Conservation (phyloP, 116 monocot genomes). For the Iris pallida region DNA sequence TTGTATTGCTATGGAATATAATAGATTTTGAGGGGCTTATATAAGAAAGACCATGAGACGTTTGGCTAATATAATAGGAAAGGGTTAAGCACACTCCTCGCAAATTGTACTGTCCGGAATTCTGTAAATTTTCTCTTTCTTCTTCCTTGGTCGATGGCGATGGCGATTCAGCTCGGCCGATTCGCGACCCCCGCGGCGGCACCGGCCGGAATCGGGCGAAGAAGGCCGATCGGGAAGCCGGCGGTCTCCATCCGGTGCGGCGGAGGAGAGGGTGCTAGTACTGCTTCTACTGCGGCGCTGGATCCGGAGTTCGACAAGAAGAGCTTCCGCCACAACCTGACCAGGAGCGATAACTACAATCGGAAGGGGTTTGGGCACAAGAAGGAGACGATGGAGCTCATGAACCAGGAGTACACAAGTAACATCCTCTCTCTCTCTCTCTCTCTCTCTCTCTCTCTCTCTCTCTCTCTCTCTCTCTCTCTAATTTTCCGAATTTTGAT, state of each 20-base stretch:
- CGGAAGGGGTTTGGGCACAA: constrained; percentile 87
- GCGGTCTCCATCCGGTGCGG: constrained; percentile 38
- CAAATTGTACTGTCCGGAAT: not conserved
- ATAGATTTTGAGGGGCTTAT: no score
- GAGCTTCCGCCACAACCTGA: constrained; percentile 83
- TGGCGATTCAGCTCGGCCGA: constrained; percentile 14
- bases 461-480: not conserved
- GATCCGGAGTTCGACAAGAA: constrained; percentile 83
- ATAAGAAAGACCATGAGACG: not conserved
- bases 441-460: not conserved
- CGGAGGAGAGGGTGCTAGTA: constrained; percentile 6
- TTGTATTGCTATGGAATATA: no score
- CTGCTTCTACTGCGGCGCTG: constrained; percentile 14
- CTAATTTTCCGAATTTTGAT: not conserved
- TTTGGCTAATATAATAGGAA: not conserved
- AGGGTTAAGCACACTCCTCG: not conserved
- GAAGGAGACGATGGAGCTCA: constrained; percentile 86
- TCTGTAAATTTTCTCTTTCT: not conserved
- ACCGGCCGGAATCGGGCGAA: constrained; percentile 7
- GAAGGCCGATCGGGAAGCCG: not conserved
- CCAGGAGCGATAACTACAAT: constrained; percentile 93
- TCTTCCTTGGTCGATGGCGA: constrained; percentile 7
- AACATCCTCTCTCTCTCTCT: not conserved
- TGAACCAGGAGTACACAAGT: constrained; percentile 89
- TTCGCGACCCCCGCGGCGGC: constrained; percentile 11